Base-by-base conservation (phyloP, 2,329 filamentous ascomycete species). In the Xylaria sp. region DNA sequence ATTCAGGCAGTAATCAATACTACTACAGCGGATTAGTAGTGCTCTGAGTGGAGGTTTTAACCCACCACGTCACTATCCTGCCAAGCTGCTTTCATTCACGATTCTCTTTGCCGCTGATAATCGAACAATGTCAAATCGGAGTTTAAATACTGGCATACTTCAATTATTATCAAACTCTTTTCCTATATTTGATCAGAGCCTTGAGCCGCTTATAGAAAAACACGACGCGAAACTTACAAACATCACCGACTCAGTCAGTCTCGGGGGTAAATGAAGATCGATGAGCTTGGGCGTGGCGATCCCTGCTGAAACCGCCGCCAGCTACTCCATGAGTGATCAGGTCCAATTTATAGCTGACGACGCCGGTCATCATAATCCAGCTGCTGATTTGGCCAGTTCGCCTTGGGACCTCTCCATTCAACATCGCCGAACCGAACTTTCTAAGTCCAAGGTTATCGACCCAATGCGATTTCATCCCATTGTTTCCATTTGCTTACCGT, bases 381-480 rank as follows among this genome's bases (percentile, higher is more conserved):
- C 23, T 13, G 37, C 57, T 37, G 16, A 50, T 48, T 40, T 32
- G 57, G 23, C n/a, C 48, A 47, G 40, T 40, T 40, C 25, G 60
- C 16, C 32, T 55, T 10, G 9, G n/a, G 16, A 60, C 32, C 18
- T 32, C 25, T 51, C 8, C 23, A 42, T 50, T 40, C 27, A 54
- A 44, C 25, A 47, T 57, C n/a, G 29, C 35, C 63, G 9, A 40
- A 65, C 48, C 23, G 27, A 63, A 47, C 44, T 23, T 44, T 48
- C 54, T 61, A 55, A 53, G 42, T 29, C 37, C 18, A 37, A 63
- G 10, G 13, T 25, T 18, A 16, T 21, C 13, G 47, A 25, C 23
- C 57, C 68, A 63, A 72, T 72, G 68, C 63, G 65, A 66, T n/a
- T 65, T 62, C 10, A 35, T 58, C 32, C 47, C 21, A 32, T 25